Evolutionary conservation across 78 protist genomes (phyloP).

Genomic region (Monocercomonoides exilis): DNA sequence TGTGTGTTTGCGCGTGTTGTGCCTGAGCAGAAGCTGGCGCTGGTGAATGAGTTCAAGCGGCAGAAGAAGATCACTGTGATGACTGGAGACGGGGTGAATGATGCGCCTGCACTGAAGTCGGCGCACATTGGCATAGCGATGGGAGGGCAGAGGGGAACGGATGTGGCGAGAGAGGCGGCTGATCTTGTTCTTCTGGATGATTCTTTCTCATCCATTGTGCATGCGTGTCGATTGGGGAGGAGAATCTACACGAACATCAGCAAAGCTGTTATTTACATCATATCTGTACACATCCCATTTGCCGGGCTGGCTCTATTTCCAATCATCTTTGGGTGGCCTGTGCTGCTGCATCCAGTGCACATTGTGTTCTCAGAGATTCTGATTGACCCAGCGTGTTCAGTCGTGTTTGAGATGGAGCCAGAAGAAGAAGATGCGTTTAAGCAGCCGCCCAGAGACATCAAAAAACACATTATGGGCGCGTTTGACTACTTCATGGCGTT

Average conservation of each 20-base stretch:
- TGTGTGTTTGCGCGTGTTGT: constrained; percentile 1
- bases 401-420: constrained; percentile 16
- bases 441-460: neutral
- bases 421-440: neutral
- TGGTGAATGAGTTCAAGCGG: constrained; percentile 11
- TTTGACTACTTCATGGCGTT: neutral
- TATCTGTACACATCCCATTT: constrained; percentile 5
- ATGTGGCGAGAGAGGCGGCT: constrained; percentile 46
- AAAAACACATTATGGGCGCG: neutral
- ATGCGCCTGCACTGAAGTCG: constrained; percentile 32
- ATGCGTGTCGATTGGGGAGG: neutral
- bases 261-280: neutral
- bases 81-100: constrained; percentile 31
- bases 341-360: neutral
- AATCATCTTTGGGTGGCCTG: constrained; percentile 7
- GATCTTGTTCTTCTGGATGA: constrained; percentile 37
- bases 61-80: neutral
- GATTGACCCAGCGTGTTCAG: constrained; percentile 4
- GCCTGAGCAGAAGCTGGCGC: constrained; percentile 23
- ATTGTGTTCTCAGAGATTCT: neutral
- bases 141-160: constrained; percentile 37
- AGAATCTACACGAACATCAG: constrained; percentile 11
- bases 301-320: constrained; percentile 1
- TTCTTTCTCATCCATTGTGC: constrained; percentile 11
- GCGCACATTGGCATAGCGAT: constrained; percentile 33